Conservation (phyloP, 306 rosid genomes). For the Rosa multiflora region DNA sequence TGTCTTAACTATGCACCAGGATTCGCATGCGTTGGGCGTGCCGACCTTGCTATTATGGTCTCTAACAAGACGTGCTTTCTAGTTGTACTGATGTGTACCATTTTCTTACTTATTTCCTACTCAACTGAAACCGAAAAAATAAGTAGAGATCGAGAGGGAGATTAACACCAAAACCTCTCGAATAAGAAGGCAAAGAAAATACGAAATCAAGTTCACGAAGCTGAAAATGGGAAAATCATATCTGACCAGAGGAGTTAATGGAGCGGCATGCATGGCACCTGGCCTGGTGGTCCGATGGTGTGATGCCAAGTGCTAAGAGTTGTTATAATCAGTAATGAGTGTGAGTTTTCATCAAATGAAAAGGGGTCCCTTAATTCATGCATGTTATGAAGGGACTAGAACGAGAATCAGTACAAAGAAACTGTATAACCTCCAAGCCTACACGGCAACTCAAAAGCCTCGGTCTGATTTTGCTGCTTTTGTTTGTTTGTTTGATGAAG, state of each 20-base stretch:
- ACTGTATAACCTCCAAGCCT: slow-evolving; percentile 12
- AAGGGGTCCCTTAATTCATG: not conserved
- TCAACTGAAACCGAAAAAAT: not conserved
- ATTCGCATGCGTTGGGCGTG: slow-evolving; percentile 54
- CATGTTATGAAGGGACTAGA: slow-evolving; percentile 3
- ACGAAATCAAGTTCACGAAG: not conserved
- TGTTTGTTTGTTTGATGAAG: not conserved
- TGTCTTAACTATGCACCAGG: slow-evolving; percentile 18
- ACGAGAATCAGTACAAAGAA: slow-evolving; percentile 1
- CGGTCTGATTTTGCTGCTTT: not conserved
- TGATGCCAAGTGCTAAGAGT: not conserved
- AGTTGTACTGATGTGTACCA: not conserved
- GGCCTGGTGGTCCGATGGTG: not conserved
- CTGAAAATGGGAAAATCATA: not conserved
- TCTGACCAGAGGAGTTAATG: not conserved
- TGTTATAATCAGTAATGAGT: not conserved
- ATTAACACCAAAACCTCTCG: not conserved
- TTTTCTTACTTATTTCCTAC: not conserved
- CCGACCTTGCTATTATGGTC: slow-evolving; percentile 38
- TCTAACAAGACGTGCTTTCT: slow-evolving; percentile 13
- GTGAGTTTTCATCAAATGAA: not conserved
- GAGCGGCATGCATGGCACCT: not conserved
- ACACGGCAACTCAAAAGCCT: slow-evolving; percentile 50
- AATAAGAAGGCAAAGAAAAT: not conserved
- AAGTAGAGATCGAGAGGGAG: not conserved